Evolutionary conservation across 2,329 filamentous ascomycete genomes (phyloP).

Genomic region (Huntiella decipiens): DNA sequence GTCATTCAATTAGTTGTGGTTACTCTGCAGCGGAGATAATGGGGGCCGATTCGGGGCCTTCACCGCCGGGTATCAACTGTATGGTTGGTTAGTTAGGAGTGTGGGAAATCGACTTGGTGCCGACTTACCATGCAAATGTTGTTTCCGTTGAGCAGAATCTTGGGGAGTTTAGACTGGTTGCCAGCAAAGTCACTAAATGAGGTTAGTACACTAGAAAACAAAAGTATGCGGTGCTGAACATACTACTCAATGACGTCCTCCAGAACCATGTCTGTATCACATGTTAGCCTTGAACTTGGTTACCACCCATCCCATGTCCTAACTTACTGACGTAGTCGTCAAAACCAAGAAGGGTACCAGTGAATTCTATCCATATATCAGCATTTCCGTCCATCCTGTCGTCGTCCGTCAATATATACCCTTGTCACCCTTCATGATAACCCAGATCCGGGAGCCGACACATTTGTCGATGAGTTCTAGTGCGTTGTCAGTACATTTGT

Average conservation of each 20-base stretch:
- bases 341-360: slow-evolving; percentile 82
- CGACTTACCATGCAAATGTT: slow-evolving; percentile 90
- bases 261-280: slow-evolving; percentile 71
- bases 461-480: slow-evolving; percentile 97
- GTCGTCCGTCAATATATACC: slow-evolving; percentile 32
- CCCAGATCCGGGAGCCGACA: slow-evolving; percentile 93
- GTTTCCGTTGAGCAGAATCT: slow-evolving; percentile 93
- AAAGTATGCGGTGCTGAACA: slow-evolving; percentile 15
- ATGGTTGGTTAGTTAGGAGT: not conserved
- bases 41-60: slow-evolving; percentile 36
- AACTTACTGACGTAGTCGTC: slow-evolving; percentile 99
- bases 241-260: slow-evolving; percentile 96
- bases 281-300: not conserved
- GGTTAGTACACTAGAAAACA: not conserved
- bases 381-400: not conserved
- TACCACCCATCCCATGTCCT: not conserved
- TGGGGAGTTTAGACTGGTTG: slow-evolving; percentile 70
- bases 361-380: slow-evolving; percentile 51
- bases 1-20: not conserved
- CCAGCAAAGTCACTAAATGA: slow-evolving; percentile 69
- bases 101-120: slow-evolving; percentile 8
- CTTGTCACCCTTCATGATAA: slow-evolving; percentile 98
- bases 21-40: slow-evolving; percentile 11
- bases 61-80: slow-evolving; percentile 60
- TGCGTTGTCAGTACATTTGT: not conserved